A percentile compares a stretch with the other conserved stretches of the same genome.
phyloP scores from a whole-genome alignment of 371 early-diverging fungal species.

The Mucor sp. region DNA sequence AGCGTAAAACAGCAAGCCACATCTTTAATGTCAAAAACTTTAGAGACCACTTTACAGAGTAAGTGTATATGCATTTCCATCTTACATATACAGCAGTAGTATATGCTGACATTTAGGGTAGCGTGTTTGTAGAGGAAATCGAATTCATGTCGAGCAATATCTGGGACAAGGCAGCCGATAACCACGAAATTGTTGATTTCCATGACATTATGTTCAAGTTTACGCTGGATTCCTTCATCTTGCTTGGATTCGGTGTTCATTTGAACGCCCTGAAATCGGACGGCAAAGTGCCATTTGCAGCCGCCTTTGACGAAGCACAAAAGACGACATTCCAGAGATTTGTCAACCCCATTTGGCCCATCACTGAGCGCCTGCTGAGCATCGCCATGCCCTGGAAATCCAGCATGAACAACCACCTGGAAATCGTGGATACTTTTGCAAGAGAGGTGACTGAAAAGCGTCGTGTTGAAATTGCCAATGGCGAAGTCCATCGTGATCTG shows the following conservation, averaged over 20 bases:
- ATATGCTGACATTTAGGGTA: background rate
- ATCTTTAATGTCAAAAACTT: constrained; percentile 59
- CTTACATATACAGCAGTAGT: too few relatives aligned
- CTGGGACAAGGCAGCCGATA: constrained; percentile 37
- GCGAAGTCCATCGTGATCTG: constrained; percentile 56
- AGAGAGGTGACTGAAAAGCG: constrained; percentile 45
- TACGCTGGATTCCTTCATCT: constrained; percentile 61
- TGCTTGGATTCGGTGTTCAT: constrained; percentile 53
- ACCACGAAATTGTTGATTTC: constrained; percentile 47
- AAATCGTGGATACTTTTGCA: constrained; percentile 53
- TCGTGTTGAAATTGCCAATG: constrained; percentile 38
- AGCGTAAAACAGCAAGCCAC: constrained; percentile 44
- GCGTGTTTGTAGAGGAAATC: constrained; percentile 40
- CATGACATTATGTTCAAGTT: constrained; percentile 60
- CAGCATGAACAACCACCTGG: constrained; percentile 45
- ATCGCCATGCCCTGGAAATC: constrained; percentile 34
- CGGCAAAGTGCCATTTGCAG: constrained; percentile 49
- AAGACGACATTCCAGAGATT: constrained; percentile 45
- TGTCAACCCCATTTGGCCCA: constrained; percentile 55
- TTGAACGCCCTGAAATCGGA: constrained; percentile 35
- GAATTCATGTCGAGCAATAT: constrained; percentile 20
- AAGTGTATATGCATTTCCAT: background rate
- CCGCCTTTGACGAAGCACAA: constrained; percentile 52
- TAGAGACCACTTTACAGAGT: constrained; percentile 52
- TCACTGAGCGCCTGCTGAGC: constrained; percentile 37